Percentiles rank a stretch among this genome's conserved stretches.
These are phyloP conservation scores for Dillenia turbinata DNA, from an alignment of 164 flowering plant species.

Conservation along the genomic window DNA sequence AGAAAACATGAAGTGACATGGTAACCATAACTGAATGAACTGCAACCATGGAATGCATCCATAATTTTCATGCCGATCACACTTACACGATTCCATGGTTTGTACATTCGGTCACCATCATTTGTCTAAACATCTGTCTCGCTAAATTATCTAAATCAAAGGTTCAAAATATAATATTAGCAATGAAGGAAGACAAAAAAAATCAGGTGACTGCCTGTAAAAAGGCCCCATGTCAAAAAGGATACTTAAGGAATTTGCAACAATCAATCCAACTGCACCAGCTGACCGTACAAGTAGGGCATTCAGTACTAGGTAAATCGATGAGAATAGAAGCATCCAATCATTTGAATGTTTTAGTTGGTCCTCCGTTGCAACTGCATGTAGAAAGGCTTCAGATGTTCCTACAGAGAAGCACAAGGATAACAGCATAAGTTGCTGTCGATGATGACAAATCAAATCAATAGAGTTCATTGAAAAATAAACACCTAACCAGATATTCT, in stretches of 20 bases:
- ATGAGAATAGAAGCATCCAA: slow-evolving; percentile 68
- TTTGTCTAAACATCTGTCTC: too few relatives aligned
- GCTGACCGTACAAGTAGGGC: slow-evolving; percentile 54
- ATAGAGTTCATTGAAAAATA: background rate
- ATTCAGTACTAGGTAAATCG: slow-evolving; percentile 61
- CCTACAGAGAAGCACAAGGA: slow-evolving; percentile 41
- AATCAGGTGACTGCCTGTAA: too few relatives aligned
- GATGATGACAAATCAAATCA: background rate
- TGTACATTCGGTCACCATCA: too few relatives aligned
- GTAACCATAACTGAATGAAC: too few relatives aligned
- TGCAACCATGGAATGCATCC: too few relatives aligned
- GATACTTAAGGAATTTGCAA: slow-evolving; percentile 94
- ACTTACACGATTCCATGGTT: too few relatives aligned
- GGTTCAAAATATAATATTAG: background rate
- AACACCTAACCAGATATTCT: background rate
- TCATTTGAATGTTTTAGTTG: slow-evolving; percentile 75
- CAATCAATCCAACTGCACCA: slow-evolving; percentile 84
- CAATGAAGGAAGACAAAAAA: background rate
- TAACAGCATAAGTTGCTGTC: background rate
- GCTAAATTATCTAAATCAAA: too few relatives aligned
- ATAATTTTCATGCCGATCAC: too few relatives aligned
- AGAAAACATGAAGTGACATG: background rate
- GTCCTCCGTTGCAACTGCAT: slow-evolving; percentile 79
- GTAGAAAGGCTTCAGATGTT: slow-evolving; percentile 96
- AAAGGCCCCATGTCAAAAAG: slow-evolving; percentile 22